These are phyloP conservation scores for Leccinum fuscescens DNA, from an alignment of 1,284 basidiomycete species.

Conservation along the genomic window DNA sequence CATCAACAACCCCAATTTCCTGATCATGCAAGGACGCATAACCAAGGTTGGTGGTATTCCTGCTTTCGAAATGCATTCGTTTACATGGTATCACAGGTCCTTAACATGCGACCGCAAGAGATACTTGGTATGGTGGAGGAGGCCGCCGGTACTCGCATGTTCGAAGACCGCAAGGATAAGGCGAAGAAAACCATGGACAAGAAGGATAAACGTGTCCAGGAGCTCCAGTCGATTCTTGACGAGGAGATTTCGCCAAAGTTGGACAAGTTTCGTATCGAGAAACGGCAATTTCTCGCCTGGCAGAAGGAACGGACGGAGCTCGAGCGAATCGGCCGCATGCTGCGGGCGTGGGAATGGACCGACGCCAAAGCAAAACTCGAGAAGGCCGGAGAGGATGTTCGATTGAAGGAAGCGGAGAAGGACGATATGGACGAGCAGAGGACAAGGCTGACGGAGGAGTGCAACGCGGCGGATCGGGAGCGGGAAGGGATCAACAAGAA, in stretches of 20 bases:
- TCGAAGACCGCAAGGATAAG: constrained; percentile 98
- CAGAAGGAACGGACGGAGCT: constrained; percentile 90
- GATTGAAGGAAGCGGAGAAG: constrained; percentile 45
- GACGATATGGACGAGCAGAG: constrained; percentile 49
- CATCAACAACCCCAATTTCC: constrained; percentile 99
- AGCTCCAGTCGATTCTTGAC: constrained; percentile 75
- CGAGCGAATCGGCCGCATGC: constrained; percentile 81
- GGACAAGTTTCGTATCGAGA: constrained; percentile 88
- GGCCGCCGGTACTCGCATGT: constrained; percentile 98
- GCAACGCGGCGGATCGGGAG: constrained; percentile 51
- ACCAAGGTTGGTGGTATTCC: constrained; percentile 62
- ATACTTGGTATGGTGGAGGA: constrained; percentile 99
- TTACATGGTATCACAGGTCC: constrained; percentile 46
- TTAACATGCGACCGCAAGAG: constrained; percentile 98
- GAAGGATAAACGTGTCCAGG: constrained; percentile 96
- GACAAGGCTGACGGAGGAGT: constrained; percentile 48
- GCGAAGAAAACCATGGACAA: constrained; percentile 96
- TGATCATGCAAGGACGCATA: constrained; percentile 99
- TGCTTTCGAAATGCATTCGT: neutral
- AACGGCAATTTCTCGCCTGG: constrained; percentile 86
- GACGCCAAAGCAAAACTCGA: constrained; percentile 48
- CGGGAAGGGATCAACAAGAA: constrained; percentile 62
- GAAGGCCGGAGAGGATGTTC: constrained; percentile 55
- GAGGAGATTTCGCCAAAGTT: constrained; percentile 97
- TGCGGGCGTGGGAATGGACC: constrained; percentile 91